Percentiles rank a stretch among this genome's conserved stretches.
Evolutionary conservation across 179 eudicot species (phyloP).

Genomic region (Amaranthus tricolor): DNA sequence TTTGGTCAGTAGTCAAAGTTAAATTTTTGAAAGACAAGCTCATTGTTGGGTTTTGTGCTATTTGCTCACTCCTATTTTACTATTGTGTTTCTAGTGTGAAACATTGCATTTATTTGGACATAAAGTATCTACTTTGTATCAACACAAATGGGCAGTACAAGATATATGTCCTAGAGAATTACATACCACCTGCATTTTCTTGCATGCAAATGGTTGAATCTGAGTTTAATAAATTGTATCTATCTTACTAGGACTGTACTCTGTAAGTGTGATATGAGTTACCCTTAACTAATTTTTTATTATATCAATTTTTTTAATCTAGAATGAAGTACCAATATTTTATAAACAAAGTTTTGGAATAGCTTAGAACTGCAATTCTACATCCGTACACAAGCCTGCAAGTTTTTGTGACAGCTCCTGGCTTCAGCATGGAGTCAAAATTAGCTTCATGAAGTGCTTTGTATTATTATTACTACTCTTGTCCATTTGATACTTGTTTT

Average conservation of each 20-base stretch:
- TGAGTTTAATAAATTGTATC: background rate
- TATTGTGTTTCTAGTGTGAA: background rate
- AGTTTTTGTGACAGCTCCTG: constrained; percentile 1
- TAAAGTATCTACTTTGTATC: background rate
- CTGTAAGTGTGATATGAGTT: too few relatives aligned
- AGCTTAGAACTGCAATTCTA: too few relatives aligned
- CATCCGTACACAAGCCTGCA: too few relatives aligned
- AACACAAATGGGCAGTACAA: background rate
- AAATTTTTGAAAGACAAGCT: background rate
- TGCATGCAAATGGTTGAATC: background rate
- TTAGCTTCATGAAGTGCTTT: background rate
- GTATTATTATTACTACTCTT: background rate
- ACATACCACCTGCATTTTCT: background rate
- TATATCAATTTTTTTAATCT: too few relatives aligned
- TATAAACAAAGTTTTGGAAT: too few relatives aligned
- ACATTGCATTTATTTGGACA: background rate
- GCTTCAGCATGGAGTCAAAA: background rate
- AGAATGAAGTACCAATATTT: too few relatives aligned
- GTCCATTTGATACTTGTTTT: too few relatives aligned
- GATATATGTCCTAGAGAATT: background rate
- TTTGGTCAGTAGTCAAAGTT: background rate
- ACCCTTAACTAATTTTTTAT: too few relatives aligned
- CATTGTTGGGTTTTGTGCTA: background rate
- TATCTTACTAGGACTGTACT: background rate
- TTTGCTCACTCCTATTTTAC: background rate